Evolutionary conservation across 2,329 filamentous ascomycete species (phyloP).

Genomic region (Diaporthe sp.): DNA sequence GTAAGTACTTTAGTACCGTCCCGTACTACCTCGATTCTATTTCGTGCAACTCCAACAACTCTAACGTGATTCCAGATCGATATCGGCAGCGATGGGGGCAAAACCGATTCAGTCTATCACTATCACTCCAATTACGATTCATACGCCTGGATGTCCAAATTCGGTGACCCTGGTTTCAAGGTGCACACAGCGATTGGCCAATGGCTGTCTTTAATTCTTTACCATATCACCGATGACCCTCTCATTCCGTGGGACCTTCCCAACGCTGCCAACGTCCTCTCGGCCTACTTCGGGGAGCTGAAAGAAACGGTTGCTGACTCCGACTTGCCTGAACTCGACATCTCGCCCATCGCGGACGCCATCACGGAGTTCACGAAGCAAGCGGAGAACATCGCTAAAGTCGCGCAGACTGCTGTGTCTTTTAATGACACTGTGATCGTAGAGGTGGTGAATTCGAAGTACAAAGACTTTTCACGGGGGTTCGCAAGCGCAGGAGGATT

Average conservation of each 20-base stretch:
- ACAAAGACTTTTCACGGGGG: background rate
- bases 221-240: conserved; percentile 9
- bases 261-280: conserved; percentile 20
- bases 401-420: background rate
- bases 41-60: background rate
- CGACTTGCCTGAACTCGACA: background rate
- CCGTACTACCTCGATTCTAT: background rate
- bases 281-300: background rate
- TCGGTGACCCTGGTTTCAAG: conserved; percentile 75
- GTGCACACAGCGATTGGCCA: conserved; percentile 18
- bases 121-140: conserved; percentile 95
- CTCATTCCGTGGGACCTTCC: conserved; percentile 22
- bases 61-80: conserved; percentile 91
- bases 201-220: conserved; percentile 8
- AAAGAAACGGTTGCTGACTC: conserved; percentile 1
- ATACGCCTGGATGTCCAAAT: conserved; percentile 89
- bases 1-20: conserved; percentile 55
- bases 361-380: background rate
- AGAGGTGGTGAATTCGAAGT: conserved; percentile 14
- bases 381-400: conserved; percentile 1
- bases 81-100: conserved; percentile 73
- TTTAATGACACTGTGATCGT: conserved; percentile 5
- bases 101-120: conserved; percentile 74
- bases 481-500: conserved; percentile 9
- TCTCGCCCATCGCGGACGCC: conserved; percentile 9